Evolutionary conservation across 192 early-diverging fungal genomes (phyloP).

Genomic region (Helicostylum pulchrum): DNA sequence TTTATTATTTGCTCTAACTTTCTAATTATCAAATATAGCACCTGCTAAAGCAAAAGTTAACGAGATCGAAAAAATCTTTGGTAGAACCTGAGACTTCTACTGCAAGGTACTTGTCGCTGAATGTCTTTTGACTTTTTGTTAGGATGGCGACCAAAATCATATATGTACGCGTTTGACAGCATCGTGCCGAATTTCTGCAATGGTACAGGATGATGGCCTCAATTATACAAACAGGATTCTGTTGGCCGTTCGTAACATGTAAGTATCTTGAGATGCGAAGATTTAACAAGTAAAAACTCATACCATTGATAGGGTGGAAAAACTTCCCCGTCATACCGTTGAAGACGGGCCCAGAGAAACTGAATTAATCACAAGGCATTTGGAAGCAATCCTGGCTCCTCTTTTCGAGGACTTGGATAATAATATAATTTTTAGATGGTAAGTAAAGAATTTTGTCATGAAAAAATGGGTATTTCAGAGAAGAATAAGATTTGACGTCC

Average conservation of each 20-base stretch:
- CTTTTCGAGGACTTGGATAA: constrained; percentile 11
- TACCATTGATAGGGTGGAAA: constrained; percentile 12
- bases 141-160: neutral
- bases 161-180: neutral
- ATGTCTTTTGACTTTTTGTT: neutral
- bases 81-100: no score
- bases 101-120: no score
- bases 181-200: neutral
- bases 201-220: constrained; percentile 1
- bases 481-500: neutral
- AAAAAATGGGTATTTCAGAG: neutral
- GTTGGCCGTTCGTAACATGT: constrained; percentile 3
- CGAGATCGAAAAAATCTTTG: no score
- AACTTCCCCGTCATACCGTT: neutral
- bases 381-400: constrained; percentile 12
- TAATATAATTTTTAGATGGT: constrained; percentile 3
- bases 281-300: neutral
- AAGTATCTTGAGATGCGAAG: constrained; percentile 1
- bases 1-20: no score
- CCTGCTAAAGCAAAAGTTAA: no score
- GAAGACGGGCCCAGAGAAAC: constrained; percentile 4
- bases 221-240: constrained; percentile 6
- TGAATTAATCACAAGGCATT: constrained; percentile 2
- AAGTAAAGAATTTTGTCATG: neutral
- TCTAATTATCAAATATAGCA: no score